Base-by-base conservation (phyloP, 2,329 filamentous ascomycete species). In the Aspergillus sojae region DNA sequence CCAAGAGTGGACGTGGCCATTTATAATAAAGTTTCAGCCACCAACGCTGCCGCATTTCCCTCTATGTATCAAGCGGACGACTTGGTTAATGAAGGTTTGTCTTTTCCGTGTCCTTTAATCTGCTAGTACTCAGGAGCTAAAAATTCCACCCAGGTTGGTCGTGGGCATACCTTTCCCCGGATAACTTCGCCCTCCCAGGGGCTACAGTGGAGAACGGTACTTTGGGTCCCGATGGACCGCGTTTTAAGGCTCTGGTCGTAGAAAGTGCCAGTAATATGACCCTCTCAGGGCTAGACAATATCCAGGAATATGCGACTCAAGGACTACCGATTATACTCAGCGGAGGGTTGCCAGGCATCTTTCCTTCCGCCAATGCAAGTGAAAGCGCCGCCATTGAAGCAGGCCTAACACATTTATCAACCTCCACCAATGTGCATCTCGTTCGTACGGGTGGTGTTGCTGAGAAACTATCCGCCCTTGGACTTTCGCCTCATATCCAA, bases 1-100 rank as follows among this genome's bases (percentile, higher is more conserved):
- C 77, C 80, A 0, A 77, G 77, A 59, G 68, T 75, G 1, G 80
- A 84, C 67, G 41, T 84, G 32, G 80, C 75, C 0, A 77, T 84
- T 54, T 84, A 76, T 62, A 61, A 70, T 43, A 74, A 77, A 62
- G 57, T 62, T 7, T 69, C 65, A 7, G 62, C 58, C 32, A 70
- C 66, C 4, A 46, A 68, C 32, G 43, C 52, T 3, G 39, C 21
- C 12, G 53, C 67, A 34, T 34, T 34, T 12, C 32, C 32, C 3
- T 34, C 32, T 5, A 34, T 34, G 10, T 34, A 34, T 34, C 32
- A 34, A 34, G 32, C 32, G 32, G 32, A 34, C 32, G 32, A 34
- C 32, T 34, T 34, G 32, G 11, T 34, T 12, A 12, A 34, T 5
- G 32, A 34, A 34, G 32, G 32, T 34, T 34, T 12, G 32, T 34